Evolutionary conservation across 2,329 filamentous ascomycete genomes (phyloP), one percentile per base, ranked within the genome.

Genomic region (Cordyceps farinosa): DNA sequence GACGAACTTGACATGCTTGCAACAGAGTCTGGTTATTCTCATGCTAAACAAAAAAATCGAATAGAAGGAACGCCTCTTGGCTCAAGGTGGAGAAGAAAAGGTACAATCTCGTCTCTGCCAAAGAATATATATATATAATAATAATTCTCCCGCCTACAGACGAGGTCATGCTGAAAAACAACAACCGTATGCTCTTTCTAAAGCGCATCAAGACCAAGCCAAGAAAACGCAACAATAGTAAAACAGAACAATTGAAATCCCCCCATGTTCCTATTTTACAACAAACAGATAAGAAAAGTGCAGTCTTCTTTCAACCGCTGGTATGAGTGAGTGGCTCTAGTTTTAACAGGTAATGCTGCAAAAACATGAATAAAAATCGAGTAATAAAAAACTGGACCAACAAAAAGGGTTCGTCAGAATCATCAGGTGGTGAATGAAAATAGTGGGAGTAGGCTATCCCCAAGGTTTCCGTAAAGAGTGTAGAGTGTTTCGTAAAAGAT

Each of bases 381-480:
- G 38, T 47, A 47, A 36, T 17, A 40, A 54, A 61, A 53, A 40
- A 4, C n/a, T 62, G 32, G 52, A 62, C 60, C 51, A 42, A 62
- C 44, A 62, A 55, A 42, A 48, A 48, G 32, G 59, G 38, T 55
- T 62, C 60, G 60, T 62, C 51, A 62, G 44, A 56, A 62, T 62
- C 60, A 62, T 62, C 60, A 62, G 60, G 60, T 55, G 38, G 50
- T 44, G 60, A 50, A 40, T 38, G 42, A 34, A 47, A 56, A 40
- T 1, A 13, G 22, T n/a, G 36, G 34, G 29, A 51, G 38, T 22
- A 22, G 10, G 48, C 34, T 44, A 29, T 40, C 10, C 22, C 36
- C 45, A 13, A 59, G n/a, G 40, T 11, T 59, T 59, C 54, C 61
- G 32, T 63, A 63, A 59, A 59, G 61, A 63, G 61, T 59, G 61